Evolutionary conservation across 2,329 filamentous ascomycete species (phyloP).

Genomic region (Venturia oleaginea): DNA sequence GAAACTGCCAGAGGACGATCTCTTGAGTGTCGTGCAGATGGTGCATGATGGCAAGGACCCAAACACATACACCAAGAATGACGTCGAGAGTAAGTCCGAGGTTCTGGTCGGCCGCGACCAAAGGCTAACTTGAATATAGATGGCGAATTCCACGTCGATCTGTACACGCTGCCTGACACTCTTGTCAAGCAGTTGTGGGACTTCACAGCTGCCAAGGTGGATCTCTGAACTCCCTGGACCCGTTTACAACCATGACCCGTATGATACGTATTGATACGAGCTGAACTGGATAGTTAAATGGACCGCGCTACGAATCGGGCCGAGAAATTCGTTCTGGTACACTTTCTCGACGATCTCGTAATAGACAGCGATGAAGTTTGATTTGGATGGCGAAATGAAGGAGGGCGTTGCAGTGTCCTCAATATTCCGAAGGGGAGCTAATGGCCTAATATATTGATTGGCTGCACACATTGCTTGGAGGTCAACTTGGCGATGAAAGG

Average conservation of each 20-base stretch:
- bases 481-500: not conserved
- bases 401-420: not conserved
- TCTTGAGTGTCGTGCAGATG: constrained; percentile 92
- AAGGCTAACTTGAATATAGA: constrained; percentile 40
- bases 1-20: constrained; percentile 83
- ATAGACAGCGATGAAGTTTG: not conserved
- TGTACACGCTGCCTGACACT: constrained; percentile 89
- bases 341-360: not conserved
- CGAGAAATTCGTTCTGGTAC: not conserved
- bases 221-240: constrained; percentile 21
- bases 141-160: constrained; percentile 95
- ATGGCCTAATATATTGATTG: not conserved
- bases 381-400: not conserved
- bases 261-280: not conserved
- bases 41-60: constrained; percentile 94
- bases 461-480: not conserved
- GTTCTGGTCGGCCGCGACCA: not conserved
- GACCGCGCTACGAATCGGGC: not conserved
- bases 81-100: constrained; percentile 73
- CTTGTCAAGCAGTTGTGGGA: constrained; percentile 95
- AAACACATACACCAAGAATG: constrained; percentile 94
- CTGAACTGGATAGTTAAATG: not conserved
- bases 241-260: not conserved
- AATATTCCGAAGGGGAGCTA: not conserved
- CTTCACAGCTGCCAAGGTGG: constrained; percentile 49